Evolutionary conservation across 1,139 yeast genomes (phyloP), one percentile per base, ranked within the genome.

Genomic region (Magnusiomyces suaveolens): DNA sequence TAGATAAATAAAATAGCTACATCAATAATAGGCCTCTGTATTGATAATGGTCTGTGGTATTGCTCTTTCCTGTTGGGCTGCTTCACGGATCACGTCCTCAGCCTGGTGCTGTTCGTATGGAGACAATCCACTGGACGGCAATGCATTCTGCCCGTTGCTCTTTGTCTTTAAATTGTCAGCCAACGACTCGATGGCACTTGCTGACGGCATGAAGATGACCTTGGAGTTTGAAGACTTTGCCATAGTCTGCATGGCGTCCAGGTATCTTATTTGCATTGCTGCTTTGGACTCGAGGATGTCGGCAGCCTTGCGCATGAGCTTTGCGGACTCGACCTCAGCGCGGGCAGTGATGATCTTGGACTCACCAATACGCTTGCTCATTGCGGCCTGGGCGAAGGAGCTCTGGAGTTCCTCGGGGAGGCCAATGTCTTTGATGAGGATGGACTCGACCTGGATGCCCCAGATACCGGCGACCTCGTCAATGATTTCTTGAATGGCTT

Each of bases 181-280:
- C 50, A 69, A 54, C 46, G 55, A 62, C 58, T 73, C 78, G 57
- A 74, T 64, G 12, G 73, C 73, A 44, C 66, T 66, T 48, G 75
- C 72, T 44, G 74, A 67, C 12, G 90, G 89, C 88, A 84, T 83
- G 69, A 84, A 84, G 33, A 84, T 83, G 57, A 84, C 89, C 69
- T 83, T 81, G 20, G 86, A 72, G 55, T 78, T 77, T 2, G 87
- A 73, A 46, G 76, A 66, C 63, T 74, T 79, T 39, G 88, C 86
- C 88, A 84, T 83, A 57, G 74, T 75, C 69, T 83, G 87, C 80
- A 84, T 81, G n/a, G 89, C 89, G 64, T 84, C 90, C 68, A 84
- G 75, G 67, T 84, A 84, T 68, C 90, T 74, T 65, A 84, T 84
- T 72, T 84, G 89, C 87, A 84, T 82, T 39, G 89, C 90, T 3